These are phyloP conservation scores for Candida bentonensis DNA, from an alignment of 805 yeast species.

Conservation along the genomic window DNA sequence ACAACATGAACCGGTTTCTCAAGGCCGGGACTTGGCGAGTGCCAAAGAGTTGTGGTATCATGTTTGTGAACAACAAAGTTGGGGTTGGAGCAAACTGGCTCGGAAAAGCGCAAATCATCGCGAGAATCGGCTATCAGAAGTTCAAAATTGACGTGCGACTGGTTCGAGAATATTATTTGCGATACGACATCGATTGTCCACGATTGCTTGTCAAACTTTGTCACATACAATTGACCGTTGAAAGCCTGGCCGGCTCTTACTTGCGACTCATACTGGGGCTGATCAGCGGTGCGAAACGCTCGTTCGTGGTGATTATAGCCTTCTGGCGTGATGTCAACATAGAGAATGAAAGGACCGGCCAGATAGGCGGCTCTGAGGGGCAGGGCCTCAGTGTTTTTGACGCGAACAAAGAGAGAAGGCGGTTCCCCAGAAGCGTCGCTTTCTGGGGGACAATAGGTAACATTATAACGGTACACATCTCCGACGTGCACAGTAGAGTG, in stretches of 20 bases:
- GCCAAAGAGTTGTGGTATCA: slow-evolving; percentile 67
- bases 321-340: slow-evolving; percentile 62
- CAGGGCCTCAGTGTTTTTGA: slow-evolving; percentile 59
- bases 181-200: slow-evolving; percentile 77
- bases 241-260: slow-evolving; percentile 63
- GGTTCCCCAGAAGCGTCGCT: slow-evolving; percentile 1
- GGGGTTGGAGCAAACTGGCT: neutral
- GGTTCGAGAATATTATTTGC: slow-evolving; percentile 61
- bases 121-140: slow-evolving; percentile 33
- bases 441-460: slow-evolving; percentile 34
- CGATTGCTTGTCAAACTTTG: slow-evolving; percentile 29
- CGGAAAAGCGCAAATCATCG: slow-evolving; percentile 4
- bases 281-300: slow-evolving; percentile 22
- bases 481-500: slow-evolving; percentile 38
- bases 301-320: slow-evolving; percentile 42
- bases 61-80: slow-evolving; percentile 21
- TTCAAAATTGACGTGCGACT: slow-evolving; percentile 56
- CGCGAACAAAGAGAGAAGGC: slow-evolving; percentile 24
- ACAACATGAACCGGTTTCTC: slow-evolving; percentile 65
- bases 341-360: slow-evolving; percentile 79
- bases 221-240: slow-evolving; percentile 38
- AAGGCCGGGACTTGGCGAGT: slow-evolving; percentile 39
- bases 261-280: slow-evolving; percentile 32
- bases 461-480: slow-evolving; percentile 40
- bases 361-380: slow-evolving; percentile 71